A percentile compares a stretch with the other conserved stretches of the same genome.
phyloP scores from a whole-genome alignment of 192 early-diverging fungal genomes.

The Podila epigama region DNA sequence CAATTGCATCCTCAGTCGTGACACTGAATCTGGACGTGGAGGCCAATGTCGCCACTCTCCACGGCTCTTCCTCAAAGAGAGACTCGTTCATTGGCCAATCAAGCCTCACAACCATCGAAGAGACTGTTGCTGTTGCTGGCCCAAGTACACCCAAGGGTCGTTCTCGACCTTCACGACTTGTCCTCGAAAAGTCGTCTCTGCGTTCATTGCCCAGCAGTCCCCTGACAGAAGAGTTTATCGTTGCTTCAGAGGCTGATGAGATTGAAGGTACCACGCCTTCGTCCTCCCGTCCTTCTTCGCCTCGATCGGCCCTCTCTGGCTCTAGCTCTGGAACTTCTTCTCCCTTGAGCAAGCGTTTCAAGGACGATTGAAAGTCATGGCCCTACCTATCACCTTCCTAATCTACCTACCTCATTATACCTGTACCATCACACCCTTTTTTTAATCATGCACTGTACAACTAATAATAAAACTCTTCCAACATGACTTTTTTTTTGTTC shows the following conservation, averaged over 20 bases:
- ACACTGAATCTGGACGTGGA: slow-evolving; percentile 40
- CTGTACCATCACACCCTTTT: no score
- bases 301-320: slow-evolving; percentile 22
- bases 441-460: no score
- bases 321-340: slow-evolving; percentile 29
- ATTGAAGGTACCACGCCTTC: no score
- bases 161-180: slow-evolving; percentile 26
- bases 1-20: slow-evolving; percentile 5
- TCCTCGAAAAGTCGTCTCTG: slow-evolving; percentile 14
- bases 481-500: no score
- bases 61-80: slow-evolving; percentile 18
- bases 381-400: not conserved
- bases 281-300: slow-evolving; percentile 1
- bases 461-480: no score
- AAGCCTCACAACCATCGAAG: slow-evolving; percentile 9
- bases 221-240: not conserved
- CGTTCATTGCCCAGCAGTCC: slow-evolving; percentile 28
- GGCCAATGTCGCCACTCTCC: slow-evolving; percentile 10
- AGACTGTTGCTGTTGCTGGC: not conserved
- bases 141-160: slow-evolving; percentile 36
- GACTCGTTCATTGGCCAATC: slow-evolving; percentile 12
- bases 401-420: not conserved
- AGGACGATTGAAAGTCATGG: slow-evolving; percentile 25
- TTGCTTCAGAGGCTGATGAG: slow-evolving; percentile 5
- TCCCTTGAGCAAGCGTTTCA: slow-evolving; percentile 36